Evolutionary conservation across 129 eudicot genomes (phyloP), one percentile per base, ranked within the genome.

Genomic region (Helichrysum umbraculigerum): DNA sequence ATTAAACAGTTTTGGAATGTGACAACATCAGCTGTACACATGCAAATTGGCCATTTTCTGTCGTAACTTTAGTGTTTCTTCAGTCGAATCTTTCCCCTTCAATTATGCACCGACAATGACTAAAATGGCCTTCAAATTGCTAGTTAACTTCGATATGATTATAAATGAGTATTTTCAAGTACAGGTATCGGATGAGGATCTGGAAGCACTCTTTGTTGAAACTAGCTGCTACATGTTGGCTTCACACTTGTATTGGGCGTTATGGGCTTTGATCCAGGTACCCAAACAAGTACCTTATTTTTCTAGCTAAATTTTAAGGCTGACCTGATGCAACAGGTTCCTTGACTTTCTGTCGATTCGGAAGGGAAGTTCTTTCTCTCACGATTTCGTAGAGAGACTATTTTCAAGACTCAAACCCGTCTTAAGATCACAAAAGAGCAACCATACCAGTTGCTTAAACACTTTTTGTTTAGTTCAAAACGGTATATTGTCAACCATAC

Each of bases 261-360:
- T 93, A 75, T 93, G 98, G 98, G 98, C 97, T 70, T 74, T 90
- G 66, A 93, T 93, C 54, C 98, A 93, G 98, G 98, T 93, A 83
- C 68, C 30, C 63, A 50, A 33, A 57, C 44, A 28, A 3, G 54
- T 47, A 47, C 54, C 17, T 47, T 47, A 47, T 14, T 12, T 47
- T 14, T 47, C n/a, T 47, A 14, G 52, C 52, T 44, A 0, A 0
- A 14, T 44, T 44, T 11, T 12, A 44, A 44, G 52, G 17, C n/a
- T 44, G 52, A 44, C 52, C 52, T 44, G 52, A 44, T 44, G 52
- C 52, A 44, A 3, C 44, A 39, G 12, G 44, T 39, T 39, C 44
- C 44, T 39, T 39, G 44, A 39, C 44, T 39, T 7, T 39, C 44
- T 9, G 44, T 7, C 11, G 44, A 39, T 39, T 39, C 44, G 11